These are phyloP conservation scores for Craterostigma plantagineum DNA, from an alignment of 257 asterid genomes.

Conservation along the genomic window DNA sequence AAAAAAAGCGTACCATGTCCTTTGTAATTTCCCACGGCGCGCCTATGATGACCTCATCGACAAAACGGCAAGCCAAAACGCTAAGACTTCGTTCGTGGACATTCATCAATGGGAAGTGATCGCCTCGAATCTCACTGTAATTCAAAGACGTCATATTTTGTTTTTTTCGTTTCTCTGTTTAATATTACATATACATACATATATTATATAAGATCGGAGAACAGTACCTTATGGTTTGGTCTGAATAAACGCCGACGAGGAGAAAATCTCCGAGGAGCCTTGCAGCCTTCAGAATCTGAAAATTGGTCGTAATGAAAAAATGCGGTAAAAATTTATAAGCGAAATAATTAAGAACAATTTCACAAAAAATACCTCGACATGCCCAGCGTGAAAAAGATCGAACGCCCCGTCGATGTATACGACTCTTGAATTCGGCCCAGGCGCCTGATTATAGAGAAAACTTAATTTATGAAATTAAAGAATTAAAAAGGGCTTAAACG, in stretches of 20 bases:
- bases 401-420: slow-evolving; percentile 95
- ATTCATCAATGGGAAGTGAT: slow-evolving; percentile 65
- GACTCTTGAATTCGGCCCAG: slow-evolving; percentile 79
- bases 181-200: too few species aligned
- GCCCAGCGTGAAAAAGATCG: slow-evolving; percentile 97
- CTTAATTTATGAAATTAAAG: slow-evolving; percentile 6
- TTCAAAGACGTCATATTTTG: slow-evolving; percentile 2
- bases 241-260: slow-evolving; percentile 74
- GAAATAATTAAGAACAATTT: too few species aligned
- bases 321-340: too few species aligned
- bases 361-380: slow-evolving; percentile 56
- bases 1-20: slow-evolving; percentile 85
- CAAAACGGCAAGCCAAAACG: slow-evolving; percentile 82
- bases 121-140: slow-evolving; percentile 67
- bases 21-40: slow-evolving; percentile 80
- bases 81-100: slow-evolving; percentile 89
- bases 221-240: slow-evolving; percentile 57
- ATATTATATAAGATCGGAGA: too few species aligned
- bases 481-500: not conserved
- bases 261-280: slow-evolving; percentile 87
- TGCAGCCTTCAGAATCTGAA: slow-evolving; percentile 75
- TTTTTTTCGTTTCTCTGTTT: not conserved
- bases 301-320: slow-evolving; percentile 2
- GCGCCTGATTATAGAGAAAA: slow-evolving; percentile 37
- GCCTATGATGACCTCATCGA: slow-evolving; percentile 90